A percentile compares a stretch with the other conserved stretches of the same genome.
Conservation (phyloP, 371 early-diverging fungal species). For the Nematocida sp. region DNA sequence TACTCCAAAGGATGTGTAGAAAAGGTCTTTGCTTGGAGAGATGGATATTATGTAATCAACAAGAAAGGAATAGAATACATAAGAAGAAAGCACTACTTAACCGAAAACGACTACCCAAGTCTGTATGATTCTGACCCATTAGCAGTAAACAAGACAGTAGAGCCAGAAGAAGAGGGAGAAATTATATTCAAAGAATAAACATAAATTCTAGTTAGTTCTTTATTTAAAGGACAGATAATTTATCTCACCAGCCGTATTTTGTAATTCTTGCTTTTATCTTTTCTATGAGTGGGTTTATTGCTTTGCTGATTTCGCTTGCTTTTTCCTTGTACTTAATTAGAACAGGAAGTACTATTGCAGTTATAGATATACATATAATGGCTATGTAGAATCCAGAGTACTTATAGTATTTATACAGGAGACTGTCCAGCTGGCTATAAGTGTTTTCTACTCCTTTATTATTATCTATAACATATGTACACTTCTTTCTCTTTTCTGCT, state of each 20-base stretch:
- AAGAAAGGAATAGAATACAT: slow-evolving; percentile 63
- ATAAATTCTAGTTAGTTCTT: slow-evolving; percentile 35
- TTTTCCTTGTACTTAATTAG: slow-evolving; percentile 13
- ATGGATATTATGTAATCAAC: slow-evolving; percentile 92
- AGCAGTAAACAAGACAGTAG: slow-evolving; percentile 40
- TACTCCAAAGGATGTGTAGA: slow-evolving; percentile 86
- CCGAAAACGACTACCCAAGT: slow-evolving; percentile 51
- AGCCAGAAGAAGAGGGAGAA: slow-evolving; percentile 12
- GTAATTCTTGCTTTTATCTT: not conserved
- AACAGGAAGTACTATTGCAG: slow-evolving; percentile 23
- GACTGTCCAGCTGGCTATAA: slow-evolving; percentile 17
- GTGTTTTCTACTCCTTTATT: slow-evolving; percentile 25
- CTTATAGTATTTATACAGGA: slow-evolving; percentile 16
- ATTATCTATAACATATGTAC: slow-evolving; percentile 53
- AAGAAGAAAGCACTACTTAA: slow-evolving; percentile 61
- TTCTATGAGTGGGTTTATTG: not conserved
- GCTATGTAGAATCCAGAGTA: slow-evolving; percentile 15
- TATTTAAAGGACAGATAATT: not conserved
- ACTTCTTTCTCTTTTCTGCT: slow-evolving; percentile 38
- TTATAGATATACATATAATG: not conserved
- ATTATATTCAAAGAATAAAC: slow-evolving; percentile 51
- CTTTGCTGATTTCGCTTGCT: not conserved
- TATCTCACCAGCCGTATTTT: not conserved
- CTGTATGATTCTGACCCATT: slow-evolving; percentile 27
- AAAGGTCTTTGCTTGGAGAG: slow-evolving; percentile 96